These are phyloP conservation scores for Scheffersomyces insectosa DNA, from an alignment of 1,139 yeast species.

Conservation along the genomic window DNA sequence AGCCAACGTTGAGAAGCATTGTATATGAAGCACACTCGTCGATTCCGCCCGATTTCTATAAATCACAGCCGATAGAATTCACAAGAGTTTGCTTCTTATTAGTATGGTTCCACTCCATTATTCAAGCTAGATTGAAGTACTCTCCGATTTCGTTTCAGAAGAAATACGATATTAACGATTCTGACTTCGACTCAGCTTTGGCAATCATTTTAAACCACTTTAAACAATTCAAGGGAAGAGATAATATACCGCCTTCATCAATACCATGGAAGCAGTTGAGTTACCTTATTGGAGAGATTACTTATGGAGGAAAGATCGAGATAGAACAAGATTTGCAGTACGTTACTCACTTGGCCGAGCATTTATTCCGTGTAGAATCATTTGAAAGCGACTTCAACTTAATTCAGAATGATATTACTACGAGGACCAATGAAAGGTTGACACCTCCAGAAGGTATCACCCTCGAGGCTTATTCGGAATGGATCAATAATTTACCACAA, in stretches of 20 bases:
- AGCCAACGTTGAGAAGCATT: conserved; percentile 58
- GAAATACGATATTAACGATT: conserved; percentile 68
- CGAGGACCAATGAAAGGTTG: conserved; percentile 18
- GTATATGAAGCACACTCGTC: conserved; percentile 44
- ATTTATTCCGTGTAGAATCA: conserved; percentile 27
- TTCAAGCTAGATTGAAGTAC: conserved; percentile 60
- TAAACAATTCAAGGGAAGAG: conserved; percentile 22
- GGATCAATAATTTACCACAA: conserved; percentile 62
- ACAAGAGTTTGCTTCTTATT: conserved; percentile 54
- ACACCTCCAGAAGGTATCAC: conserved; percentile 50
- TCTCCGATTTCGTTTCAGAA: conserved; percentile 64
- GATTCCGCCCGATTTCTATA: conserved; percentile 18
- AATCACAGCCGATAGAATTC: conserved; percentile 42
- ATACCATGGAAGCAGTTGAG: conserved; percentile 62
- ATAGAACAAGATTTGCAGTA: conserved; percentile 41
- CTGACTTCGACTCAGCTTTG: conserved; percentile 63
- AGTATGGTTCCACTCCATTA: conserved; percentile 69
- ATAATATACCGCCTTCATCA: conserved; percentile 45
- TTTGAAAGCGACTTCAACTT: conserved; percentile 31
- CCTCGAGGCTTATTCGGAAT: conserved; percentile 35
- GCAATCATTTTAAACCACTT: conserved; percentile 32
- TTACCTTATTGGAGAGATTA: conserved; percentile 51
- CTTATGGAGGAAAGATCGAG: conserved; percentile 78
- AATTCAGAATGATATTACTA: conserved; percentile 28
- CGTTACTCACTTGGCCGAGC: conserved; percentile 23